Conservation (phyloP, 176 grass and related monocot genomes). For the Cymbopogon citratus region DNA sequence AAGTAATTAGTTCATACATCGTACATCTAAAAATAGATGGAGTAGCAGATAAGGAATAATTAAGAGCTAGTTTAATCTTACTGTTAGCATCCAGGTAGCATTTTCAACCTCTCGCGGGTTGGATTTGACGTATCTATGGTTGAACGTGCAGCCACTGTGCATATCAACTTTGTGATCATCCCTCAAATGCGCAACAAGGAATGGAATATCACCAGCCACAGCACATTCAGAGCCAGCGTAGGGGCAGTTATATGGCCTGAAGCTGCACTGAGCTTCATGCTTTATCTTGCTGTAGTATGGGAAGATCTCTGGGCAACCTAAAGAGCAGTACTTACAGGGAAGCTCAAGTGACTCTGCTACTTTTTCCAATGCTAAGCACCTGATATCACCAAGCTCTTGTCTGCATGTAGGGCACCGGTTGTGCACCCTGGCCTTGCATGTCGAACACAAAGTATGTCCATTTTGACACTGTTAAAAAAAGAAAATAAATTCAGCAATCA, state of each 20-base stretch:
- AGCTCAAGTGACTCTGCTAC: slow-evolving; percentile 56
- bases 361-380: slow-evolving; percentile 56
- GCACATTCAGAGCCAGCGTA: slow-evolving; percentile 61
- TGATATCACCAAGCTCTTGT: slow-evolving; percentile 59
- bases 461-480: slow-evolving; percentile 48
- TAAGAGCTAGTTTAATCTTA: slow-evolving; percentile 20
- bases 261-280: slow-evolving; percentile 56
- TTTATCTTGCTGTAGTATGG: slow-evolving; percentile 67
- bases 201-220: slow-evolving; percentile 59
- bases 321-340: slow-evolving; percentile 54
- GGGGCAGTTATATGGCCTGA: slow-evolving; percentile 53
- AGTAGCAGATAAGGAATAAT: neutral
- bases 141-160: slow-evolving; percentile 53
- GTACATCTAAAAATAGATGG: neutral
- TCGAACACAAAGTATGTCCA: slow-evolving; percentile 53
- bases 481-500: slow-evolving; percentile 7
- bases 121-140: slow-evolving; percentile 57
- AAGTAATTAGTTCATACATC: too few species aligned
- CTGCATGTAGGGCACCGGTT: slow-evolving; percentile 61
- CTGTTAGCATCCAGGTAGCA: slow-evolving; percentile 58
- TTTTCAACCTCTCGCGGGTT: slow-evolving; percentile 59
- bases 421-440: slow-evolving; percentile 57
- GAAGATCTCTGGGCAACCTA: slow-evolving; percentile 56
- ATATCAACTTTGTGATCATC: slow-evolving; percentile 62
- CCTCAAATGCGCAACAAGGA: slow-evolving; percentile 58